Evolutionary conservation across 768 basidiomycete genomes (phyloP).

Genomic region (Naganishia randhawae): DNA sequence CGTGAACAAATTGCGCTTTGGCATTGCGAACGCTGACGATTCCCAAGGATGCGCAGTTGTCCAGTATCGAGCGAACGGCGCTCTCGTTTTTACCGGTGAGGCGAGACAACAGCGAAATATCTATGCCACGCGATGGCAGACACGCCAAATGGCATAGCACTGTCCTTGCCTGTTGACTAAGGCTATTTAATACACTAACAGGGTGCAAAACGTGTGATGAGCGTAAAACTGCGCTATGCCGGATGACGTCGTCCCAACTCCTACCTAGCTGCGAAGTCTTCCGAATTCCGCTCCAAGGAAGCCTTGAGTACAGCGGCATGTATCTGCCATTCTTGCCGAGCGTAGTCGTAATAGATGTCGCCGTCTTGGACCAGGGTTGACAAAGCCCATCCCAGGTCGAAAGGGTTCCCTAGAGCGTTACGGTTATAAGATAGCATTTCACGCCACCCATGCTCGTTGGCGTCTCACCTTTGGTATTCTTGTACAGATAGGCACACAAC

Average conservation of each 20-base stretch:
- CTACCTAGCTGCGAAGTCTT: conserved; percentile 21
- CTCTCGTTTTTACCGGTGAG: conserved; percentile 6
- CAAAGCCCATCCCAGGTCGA: conserved; percentile 4
- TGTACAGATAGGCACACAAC: not conserved
- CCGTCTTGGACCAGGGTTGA: conserved; percentile 12
- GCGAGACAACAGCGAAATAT: conserved; percentile 7
- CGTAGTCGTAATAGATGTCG: not conserved
- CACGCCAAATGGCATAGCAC: conserved; percentile 34
- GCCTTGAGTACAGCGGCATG: not conserved
- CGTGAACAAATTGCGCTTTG: conserved; percentile 37
- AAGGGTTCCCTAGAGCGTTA: conserved; percentile 5
- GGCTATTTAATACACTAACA: not conserved
- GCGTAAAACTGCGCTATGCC: no score
- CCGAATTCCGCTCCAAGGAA: not conserved
- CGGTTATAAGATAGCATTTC: not conserved
- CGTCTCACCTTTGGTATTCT: not conserved
- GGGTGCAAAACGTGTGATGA: not conserved
- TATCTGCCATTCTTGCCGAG: conserved; percentile 19
- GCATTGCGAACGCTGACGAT: conserved; percentile 8
- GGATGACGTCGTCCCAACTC: no score
- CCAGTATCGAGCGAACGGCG: not conserved
- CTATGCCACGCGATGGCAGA: conserved; percentile 36
- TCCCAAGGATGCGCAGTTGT: conserved; percentile 12
- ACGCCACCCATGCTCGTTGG: no score
- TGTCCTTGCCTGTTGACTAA: conserved; percentile 2